These are phyloP conservation scores for Oryza officinalis DNA, from an alignment of 176 grass and related monocot species.

Conservation along the genomic window DNA sequence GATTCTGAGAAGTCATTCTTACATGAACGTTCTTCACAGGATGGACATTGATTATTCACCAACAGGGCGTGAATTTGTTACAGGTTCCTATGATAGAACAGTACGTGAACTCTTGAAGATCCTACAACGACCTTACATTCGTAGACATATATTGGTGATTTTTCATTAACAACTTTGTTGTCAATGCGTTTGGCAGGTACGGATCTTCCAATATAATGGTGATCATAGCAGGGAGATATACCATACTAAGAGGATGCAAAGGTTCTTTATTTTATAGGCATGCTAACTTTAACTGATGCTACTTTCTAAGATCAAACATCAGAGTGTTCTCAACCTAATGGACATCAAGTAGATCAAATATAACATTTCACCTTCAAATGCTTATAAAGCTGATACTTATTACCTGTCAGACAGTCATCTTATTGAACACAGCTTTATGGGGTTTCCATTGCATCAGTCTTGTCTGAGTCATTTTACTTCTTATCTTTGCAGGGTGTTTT, in stretches of 20 bases:
- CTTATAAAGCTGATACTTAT: neutral
- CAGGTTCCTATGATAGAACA: constrained; percentile 98
- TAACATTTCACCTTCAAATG: constrained; percentile 2
- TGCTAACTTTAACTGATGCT: neutral
- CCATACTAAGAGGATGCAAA: constrained; percentile 99
- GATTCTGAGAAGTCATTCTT: constrained; percentile 11
- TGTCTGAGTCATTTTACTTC: constrained; percentile 25
- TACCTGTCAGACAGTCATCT: constrained; percentile 4
- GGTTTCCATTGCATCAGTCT: neutral
- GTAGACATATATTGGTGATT: constrained; percentile 25
- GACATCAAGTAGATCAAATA: neutral
- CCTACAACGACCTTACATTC: constrained; percentile 24
- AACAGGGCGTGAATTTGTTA: constrained; percentile 95
- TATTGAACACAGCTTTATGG: neutral
- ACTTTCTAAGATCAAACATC: neutral
- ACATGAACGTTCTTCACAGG: constrained; percentile 53
- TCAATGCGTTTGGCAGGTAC: constrained; percentile 63
- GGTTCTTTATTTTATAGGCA: constrained; percentile 42
- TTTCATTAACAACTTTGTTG: neutral
- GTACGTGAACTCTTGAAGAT: constrained; percentile 37
- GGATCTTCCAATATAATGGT: constrained; percentile 81
- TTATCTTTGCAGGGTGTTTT: constrained; percentile 74
- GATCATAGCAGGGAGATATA: constrained; percentile 97
- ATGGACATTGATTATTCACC: constrained; percentile 99
- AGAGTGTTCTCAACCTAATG: neutral